Evolutionary conservation across 495 filamentous ascomycete species (phyloP).

Genomic region (Hypoxylon subgilvum): DNA sequence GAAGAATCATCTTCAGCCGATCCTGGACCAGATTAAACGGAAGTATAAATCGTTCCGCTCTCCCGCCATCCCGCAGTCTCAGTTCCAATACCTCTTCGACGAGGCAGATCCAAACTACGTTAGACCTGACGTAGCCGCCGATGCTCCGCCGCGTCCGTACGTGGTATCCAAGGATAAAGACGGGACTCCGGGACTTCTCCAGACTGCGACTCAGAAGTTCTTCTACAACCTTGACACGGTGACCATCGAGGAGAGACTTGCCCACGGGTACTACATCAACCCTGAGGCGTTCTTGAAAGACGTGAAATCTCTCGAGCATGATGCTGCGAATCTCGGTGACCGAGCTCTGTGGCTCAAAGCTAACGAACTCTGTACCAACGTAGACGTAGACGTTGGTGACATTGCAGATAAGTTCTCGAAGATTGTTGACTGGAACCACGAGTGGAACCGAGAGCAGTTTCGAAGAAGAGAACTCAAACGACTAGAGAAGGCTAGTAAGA

Average conservation of each 20-base stretch:
- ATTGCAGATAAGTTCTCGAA: slow-evolving; percentile 66
- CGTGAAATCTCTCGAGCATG: slow-evolving; percentile 79
- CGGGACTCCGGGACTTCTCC: slow-evolving; percentile 71
- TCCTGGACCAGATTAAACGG: slow-evolving; percentile 93
- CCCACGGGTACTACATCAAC: slow-evolving; percentile 92
- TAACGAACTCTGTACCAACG: slow-evolving; percentile 87
- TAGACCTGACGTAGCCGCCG: slow-evolving; percentile 73
- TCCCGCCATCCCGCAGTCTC: slow-evolving; percentile 72
- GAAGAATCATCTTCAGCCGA: slow-evolving; percentile 84
- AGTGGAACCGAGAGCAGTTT: slow-evolving; percentile 75
- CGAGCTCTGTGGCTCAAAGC: slow-evolving; percentile 79
- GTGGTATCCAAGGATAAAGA: slow-evolving; percentile 76
- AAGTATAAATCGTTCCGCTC: slow-evolving; percentile 83
- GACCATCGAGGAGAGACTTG: slow-evolving; percentile 90
- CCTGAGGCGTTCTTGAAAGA: slow-evolving; percentile 87
- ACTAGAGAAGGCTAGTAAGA: slow-evolving; percentile 64
- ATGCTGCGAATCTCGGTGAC: slow-evolving; percentile 77
- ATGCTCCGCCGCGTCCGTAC: slow-evolving; percentile 70
- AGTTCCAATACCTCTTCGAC: slow-evolving; percentile 79
- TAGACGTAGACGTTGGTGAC: slow-evolving; percentile 83
- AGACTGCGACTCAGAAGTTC: slow-evolving; percentile 76
- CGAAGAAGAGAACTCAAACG: slow-evolving; percentile 64
- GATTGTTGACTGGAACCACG: slow-evolving; percentile 52
- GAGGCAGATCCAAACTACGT: slow-evolving; percentile 83
- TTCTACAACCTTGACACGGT: slow-evolving; percentile 94